Conservation (phyloP, 192 early-diverging fungal species). For the Coemansia sp. region DNA sequence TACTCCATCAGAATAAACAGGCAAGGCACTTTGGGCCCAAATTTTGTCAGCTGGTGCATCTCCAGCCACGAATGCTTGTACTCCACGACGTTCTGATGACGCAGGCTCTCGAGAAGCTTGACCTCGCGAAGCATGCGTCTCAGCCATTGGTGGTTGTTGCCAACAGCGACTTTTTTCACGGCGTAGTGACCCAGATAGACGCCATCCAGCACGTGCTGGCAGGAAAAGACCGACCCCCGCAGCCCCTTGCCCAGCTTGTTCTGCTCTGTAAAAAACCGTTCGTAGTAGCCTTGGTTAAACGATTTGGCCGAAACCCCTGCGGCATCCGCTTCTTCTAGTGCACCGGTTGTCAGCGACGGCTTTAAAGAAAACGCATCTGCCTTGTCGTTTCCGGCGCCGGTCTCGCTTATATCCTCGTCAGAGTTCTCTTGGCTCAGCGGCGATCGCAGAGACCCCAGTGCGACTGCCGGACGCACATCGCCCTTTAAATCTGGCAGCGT, state of each 20-base stretch:
- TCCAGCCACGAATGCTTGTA: conserved; percentile 98
- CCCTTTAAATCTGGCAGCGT: conserved; percentile 9
- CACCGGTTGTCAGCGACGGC: no score
- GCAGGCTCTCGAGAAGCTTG: conserved; percentile 81
- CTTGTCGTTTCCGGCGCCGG: neutral
- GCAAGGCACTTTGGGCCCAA: conserved; percentile 83
- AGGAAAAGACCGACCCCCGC: conserved; percentile 87
- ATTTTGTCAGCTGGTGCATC: conserved; percentile 65
- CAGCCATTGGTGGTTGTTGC: conserved; percentile 84
- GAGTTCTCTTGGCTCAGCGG: neutral
- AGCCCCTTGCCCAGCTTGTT: conserved; percentile 85
- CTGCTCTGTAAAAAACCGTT: conserved; percentile 85
- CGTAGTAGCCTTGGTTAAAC: conserved; percentile 96
- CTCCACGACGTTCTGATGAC: conserved; percentile 88
- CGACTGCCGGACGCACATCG: neutral
- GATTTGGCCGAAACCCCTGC: conserved; percentile 57
- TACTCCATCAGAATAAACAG: conserved; percentile 95
- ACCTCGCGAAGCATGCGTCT: conserved; percentile 92
- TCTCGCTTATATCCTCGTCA: neutral
- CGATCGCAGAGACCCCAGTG: neutral
- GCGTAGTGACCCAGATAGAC: conserved; percentile 83
- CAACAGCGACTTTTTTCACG: conserved; percentile 92
- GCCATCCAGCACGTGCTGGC: conserved; percentile 73
- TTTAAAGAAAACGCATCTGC: neutral
- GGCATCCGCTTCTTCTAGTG: neutral